phyloP scores from a whole-genome alignment of 805 yeast genomes.

The Candida silvicultrix region DNA sequence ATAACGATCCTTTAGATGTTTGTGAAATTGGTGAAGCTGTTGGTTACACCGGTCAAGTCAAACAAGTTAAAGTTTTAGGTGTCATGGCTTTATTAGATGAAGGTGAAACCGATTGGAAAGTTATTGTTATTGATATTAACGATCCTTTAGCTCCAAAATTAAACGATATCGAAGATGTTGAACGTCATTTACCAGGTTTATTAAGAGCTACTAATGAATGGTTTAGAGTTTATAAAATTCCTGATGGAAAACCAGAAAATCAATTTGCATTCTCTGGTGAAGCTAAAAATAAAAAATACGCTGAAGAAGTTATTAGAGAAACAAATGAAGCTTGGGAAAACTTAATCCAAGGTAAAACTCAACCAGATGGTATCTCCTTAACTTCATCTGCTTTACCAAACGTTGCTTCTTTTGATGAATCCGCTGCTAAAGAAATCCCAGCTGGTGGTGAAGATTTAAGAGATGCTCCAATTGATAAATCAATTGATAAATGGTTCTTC shows the following conservation, averaged over 20 bases:
- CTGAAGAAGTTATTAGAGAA: conserved; percentile 77
- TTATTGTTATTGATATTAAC: conserved; percentile 73
- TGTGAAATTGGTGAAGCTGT: conserved; percentile 74
- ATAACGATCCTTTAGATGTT: conserved; percentile 82
- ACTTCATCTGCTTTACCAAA: conserved; percentile 66
- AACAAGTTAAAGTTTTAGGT: conserved; percentile 89
- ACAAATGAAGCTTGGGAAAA: conserved; percentile 81
- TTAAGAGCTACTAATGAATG: conserved; percentile 93
- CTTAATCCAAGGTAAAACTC: conserved; percentile 59
- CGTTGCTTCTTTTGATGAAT: conserved; percentile 46
- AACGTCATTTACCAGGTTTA: conserved; percentile 83
- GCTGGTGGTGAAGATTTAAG: conserved; percentile 67
- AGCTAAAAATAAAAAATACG: conserved; percentile 81
- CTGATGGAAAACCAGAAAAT: conserved; percentile 97
- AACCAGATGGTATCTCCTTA: conserved; percentile 63
- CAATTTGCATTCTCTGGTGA: conserved; percentile 96
- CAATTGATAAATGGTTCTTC: conserved; percentile 98
- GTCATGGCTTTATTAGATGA: conserved; percentile 92
- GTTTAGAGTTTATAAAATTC: conserved; percentile 97
- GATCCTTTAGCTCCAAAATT: conserved; percentile 87
- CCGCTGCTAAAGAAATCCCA: conserved; percentile 50
- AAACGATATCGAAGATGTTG: conserved; percentile 88
- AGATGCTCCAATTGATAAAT: conserved; percentile 93
- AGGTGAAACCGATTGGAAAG: conserved; percentile 89
- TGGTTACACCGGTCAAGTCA: conserved; percentile 64